Percentiles rank a stretch among this genome's conserved stretches.
Evolutionary conservation across 176 grass and related monocot genomes (phyloP).

Genomic region (Olyra latifolia): DNA sequence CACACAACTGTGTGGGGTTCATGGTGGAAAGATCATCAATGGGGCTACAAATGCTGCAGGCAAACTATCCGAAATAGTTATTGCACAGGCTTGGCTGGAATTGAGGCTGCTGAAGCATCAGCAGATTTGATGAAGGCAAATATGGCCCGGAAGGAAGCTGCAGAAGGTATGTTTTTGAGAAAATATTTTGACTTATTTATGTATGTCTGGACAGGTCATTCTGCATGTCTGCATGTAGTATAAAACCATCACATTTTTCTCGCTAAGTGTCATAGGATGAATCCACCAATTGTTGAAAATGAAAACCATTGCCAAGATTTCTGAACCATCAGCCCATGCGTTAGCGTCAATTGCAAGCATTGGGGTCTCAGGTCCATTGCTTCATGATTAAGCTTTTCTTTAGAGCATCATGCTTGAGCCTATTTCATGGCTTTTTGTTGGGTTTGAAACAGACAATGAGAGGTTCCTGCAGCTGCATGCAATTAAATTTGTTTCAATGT

Average conservation of each 20-base stretch:
- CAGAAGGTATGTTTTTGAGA: constrained; percentile 60
- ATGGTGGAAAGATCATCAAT: constrained; percentile 98
- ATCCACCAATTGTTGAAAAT: neutral
- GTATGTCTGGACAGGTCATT: neutral
- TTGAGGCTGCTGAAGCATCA: constrained; percentile 87
- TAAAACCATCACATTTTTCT: neutral
- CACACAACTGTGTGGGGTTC: constrained; percentile 92
- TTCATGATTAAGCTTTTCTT: neutral
- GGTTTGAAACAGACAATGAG: neutral
- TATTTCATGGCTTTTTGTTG: neutral
- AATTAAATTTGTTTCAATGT: neutral
- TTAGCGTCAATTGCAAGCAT: neutral
- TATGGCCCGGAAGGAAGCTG: constrained; percentile 83
- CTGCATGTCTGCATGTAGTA: neutral
- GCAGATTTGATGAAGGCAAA: constrained; percentile 91
- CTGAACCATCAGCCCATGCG: neutral
- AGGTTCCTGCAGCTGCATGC: neutral
- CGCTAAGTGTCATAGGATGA: neutral
- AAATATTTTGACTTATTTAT: neutral
- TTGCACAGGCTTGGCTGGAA: constrained; percentile 88
- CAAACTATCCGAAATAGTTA: constrained; percentile 87
- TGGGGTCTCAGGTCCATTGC: neutral
- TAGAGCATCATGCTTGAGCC: neutral
- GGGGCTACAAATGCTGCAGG: constrained; percentile 96
- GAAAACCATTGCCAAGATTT: neutral